phyloP scores from a whole-genome alignment of 23 red algal species.

The Cyanidiococcus yangmingshanensis region DNA sequence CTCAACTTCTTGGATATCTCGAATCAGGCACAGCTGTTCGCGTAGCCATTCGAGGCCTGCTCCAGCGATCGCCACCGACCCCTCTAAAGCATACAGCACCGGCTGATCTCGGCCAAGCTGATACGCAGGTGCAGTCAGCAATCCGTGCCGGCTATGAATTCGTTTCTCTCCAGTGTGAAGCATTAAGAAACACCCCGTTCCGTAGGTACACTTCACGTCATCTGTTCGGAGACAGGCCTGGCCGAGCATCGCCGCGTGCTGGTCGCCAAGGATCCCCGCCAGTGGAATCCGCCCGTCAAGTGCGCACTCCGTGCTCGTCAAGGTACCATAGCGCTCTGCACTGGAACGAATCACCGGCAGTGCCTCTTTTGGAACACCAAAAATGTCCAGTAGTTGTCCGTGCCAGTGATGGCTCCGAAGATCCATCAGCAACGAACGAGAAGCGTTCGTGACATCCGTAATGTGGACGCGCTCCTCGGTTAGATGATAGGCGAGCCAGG shows the following conservation, averaged over 20 bases:
- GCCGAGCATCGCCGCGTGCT: constrained; percentile 80
- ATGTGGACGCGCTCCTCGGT: constrained; percentile 38
- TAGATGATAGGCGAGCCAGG: constrained; percentile 70
- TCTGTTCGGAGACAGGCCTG: constrained; percentile 56
- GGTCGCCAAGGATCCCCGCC: constrained; percentile 80
- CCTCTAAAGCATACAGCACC: constrained; percentile 61
- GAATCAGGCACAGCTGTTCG: constrained; percentile 60
- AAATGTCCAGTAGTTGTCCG: constrained; percentile 30
- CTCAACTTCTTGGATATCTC: constrained; percentile 43
- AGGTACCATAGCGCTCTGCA: constrained; percentile 45
- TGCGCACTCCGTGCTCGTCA: constrained; percentile 37
- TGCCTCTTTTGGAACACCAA: constrained; percentile 34
- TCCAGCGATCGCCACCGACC: constrained; percentile 65
- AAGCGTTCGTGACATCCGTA: constrained; percentile 86
- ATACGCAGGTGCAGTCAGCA: constrained; percentile 75
- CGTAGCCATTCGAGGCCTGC: constrained; percentile 56
- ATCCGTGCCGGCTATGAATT: constrained; percentile 31
- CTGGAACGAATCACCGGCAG: constrained; percentile 63
- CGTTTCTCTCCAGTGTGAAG: constrained; percentile 57
- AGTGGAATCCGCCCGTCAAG: constrained; percentile 30
- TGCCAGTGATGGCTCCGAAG: constrained; percentile 53
- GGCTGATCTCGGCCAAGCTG: constrained; percentile 39
- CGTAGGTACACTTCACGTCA: constrained; percentile 73
- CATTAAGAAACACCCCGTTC: constrained; percentile 86
- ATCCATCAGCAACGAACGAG: constrained; percentile 84